Evolutionary conservation across 495 filamentous ascomycete genomes (phyloP).

Genomic region (Podospora pseudocomata): DNA sequence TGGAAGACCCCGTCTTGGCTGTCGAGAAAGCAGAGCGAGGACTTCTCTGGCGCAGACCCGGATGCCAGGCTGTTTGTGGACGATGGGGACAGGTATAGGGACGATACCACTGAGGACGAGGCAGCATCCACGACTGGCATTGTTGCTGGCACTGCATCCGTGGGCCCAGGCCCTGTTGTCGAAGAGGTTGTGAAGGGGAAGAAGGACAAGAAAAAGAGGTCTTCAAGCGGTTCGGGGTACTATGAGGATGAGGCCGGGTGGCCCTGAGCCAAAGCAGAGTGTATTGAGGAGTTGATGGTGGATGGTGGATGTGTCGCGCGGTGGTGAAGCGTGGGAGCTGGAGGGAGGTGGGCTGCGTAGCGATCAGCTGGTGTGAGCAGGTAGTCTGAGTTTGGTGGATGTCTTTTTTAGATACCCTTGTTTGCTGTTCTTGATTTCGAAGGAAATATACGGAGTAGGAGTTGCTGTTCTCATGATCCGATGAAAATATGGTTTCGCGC

Average conservation of each 20-base stretch:
- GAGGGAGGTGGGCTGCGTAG: not conserved
- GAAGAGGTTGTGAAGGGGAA: constrained; percentile 24
- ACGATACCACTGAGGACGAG: constrained; percentile 20
- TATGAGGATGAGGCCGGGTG: constrained; percentile 6
- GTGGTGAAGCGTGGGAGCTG: not conserved
- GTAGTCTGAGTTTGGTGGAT: not conserved
- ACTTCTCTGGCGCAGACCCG: not conserved
- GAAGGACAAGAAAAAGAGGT: constrained; percentile 18
- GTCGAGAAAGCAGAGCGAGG: constrained; percentile 9
- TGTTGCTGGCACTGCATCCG: constrained; percentile 7
- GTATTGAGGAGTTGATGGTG: not conserved
- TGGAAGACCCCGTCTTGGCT: constrained; percentile 32
- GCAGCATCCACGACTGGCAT: not conserved
- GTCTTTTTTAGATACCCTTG: not conserved
- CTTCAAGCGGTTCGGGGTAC: not conserved
- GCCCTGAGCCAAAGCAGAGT: not conserved
- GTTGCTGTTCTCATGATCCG: no score
- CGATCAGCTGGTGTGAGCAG: not conserved
- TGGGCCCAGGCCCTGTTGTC: constrained; percentile 10
- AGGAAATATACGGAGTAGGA: no score
- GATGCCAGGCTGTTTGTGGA: constrained; percentile 32
- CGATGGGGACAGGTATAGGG: constrained; percentile 24
- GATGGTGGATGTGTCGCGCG: not conserved
- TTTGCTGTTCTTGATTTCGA: not conserved
- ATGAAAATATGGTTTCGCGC: no score